Evolutionary conservation across 2,329 filamentous ascomycete species (phyloP), one percentile per base, ranked within the genome.

Genomic region (Xylaria polymorpha): DNA sequence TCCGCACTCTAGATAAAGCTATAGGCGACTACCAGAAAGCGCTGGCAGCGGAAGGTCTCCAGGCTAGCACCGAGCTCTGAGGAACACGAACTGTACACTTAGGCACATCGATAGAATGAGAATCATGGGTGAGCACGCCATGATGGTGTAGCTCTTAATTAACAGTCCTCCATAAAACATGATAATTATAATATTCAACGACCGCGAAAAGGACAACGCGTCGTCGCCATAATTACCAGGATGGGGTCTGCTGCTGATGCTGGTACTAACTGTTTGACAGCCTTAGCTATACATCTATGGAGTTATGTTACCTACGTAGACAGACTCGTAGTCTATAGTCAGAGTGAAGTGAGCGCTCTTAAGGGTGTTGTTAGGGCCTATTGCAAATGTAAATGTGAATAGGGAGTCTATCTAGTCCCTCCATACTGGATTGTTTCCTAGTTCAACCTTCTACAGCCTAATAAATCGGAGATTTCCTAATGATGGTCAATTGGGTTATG

Each of bases 21-120:
- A 85, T 89, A 71, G 84, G 81, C n/a, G 88, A 91, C 76, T 97
- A 96, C 77, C 84, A 88, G 72, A 89, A 86, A 74, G 92, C 91
- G 14, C 83, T 94, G 67, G 88, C 89, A 44, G 91, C 93, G 67
- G 89, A 89, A 74, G 84, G 83, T 0, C 80, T 86, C 14, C 81
- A 84, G 67, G 76, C 80, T 12, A 85, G 84, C 35, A 86, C 84
- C 0, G 85, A 87, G 73, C 74, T 72, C 44, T 82, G 70, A 73
- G 29, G 9, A 39, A 35, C 9, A n/a, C 22, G 50, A 15, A 6
- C 50, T 53, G 29, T 53, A 53, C 15, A 9, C 6, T 18, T 29
- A 50, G 46, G 14, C 46, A 50, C 5, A 18, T 29, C 12, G 46
- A n/a, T 15, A 32, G 50, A 5, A 10, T 53, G 15, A 48, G 50